Base-by-base conservation (phyloP, 495 filamentous ascomycete species). In the Amphirosellinia nigrospora region DNA sequence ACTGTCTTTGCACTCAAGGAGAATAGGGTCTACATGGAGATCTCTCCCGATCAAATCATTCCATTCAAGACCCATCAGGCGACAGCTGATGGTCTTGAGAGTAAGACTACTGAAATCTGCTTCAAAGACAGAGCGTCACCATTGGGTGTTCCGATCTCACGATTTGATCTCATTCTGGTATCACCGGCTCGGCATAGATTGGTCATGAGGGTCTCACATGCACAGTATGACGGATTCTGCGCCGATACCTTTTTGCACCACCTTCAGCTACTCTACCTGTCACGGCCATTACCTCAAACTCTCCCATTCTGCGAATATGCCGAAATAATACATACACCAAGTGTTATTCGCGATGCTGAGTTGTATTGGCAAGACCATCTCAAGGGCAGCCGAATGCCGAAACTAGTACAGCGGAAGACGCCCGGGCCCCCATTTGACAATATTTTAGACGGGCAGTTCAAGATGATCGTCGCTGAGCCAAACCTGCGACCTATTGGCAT, bases 141-240 rank as follows among this genome's bases (percentile, higher is more conserved):
- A 21, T 48, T 48, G 10, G 45, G 45, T 48, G n/a, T 3, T 48
- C 45, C 45, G n/a, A 48, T 48, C 6, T 48, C 45, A 48, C 45
- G 45, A 48, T 48, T 48, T 48, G 45, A 48, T 23, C 19, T 48
- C 45, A n/a, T 48, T 48, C 1, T 23, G 7, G 23, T 48, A 48
- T 48, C 45, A 48, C 45, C 45, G n/a, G n/a, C 23, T 48, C 45
- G 45, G 7, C 45, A 48, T 48, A 21, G 45, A 48, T 9, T 48
- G 45, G 45, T 48, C 45, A 48, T 48, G 1, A 21, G 45, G 45
- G 11, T 48, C 45, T 48, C 45, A 21, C 45, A 48, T 48, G 45
- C 45, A n/a, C 45, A 48, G 45, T 48, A 48, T 48, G 45, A 48
- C 45, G 45, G 45, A 21, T 48, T 48, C 45, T 48, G 45, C 45